phyloP scores from a whole-genome alignment of 345 rosid species.

The Arabidopsis arenosa region DNA sequence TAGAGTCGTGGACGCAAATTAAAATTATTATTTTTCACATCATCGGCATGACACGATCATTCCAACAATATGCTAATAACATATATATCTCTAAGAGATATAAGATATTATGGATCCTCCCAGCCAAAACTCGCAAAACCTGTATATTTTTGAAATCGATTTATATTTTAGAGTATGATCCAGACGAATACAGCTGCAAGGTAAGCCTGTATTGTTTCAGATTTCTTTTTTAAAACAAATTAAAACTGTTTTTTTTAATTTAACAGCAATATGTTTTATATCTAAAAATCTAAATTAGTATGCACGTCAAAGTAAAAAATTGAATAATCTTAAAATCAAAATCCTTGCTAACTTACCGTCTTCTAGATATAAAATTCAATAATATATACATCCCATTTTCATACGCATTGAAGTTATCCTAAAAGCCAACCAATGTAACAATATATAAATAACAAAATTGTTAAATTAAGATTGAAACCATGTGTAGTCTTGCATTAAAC shows the following conservation, averaged over 20 bases:
- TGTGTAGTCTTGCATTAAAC: too few relatives aligned
- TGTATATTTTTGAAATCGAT: background rate
- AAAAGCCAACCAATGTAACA: too few relatives aligned
- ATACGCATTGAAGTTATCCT: too few relatives aligned
- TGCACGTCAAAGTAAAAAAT: background rate
- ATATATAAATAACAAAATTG: too few relatives aligned
- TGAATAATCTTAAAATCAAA: too few relatives aligned
- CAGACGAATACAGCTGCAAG: background rate
- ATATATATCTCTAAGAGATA: background rate
- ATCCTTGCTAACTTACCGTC: too few relatives aligned
- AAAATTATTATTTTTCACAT: conserved; percentile 21
- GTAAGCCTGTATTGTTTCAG: background rate
- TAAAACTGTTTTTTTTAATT: background rate
- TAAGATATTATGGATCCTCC: background rate
- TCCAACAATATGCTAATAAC: conserved; percentile 28
- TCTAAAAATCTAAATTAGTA: background rate
- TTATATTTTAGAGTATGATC: background rate
- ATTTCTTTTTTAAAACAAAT: background rate
- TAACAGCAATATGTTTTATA: background rate
- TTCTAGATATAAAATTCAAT: too few relatives aligned
- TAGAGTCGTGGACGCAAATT: conserved; percentile 42
- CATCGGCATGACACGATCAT: conserved; percentile 31
- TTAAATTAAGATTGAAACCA: too few relatives aligned
- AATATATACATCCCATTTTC: too few relatives aligned
- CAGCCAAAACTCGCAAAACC: background rate